These are phyloP conservation scores for Tetradesmus lagerheimii DNA, from an alignment of 139 green algal species.

Conservation along the genomic window DNA sequence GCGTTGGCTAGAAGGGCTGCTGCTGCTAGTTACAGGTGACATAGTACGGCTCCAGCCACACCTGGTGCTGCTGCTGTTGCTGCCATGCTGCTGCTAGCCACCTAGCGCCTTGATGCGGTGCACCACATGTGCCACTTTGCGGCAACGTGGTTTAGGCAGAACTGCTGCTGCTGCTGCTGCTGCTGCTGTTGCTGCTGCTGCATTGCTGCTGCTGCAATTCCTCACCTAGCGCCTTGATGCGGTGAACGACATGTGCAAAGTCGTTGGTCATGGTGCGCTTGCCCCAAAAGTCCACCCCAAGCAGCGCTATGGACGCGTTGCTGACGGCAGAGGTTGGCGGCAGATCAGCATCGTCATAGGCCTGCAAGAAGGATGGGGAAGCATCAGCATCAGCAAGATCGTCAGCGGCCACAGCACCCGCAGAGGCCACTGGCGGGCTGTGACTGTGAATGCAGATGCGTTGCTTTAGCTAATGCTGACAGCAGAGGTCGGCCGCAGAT, in stretches of 20 bases:
- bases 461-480: no score
- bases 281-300: slow-evolving; percentile 15
- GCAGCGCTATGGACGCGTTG: no score
- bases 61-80: no score
- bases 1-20: neutral
- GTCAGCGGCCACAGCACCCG: no score
- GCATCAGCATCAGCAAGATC: neutral
- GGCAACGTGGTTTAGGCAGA: no score
- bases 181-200: neutral
- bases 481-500: no score
- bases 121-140: neutral
- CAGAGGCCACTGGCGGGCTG: no score
- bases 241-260: slow-evolving; percentile 54
- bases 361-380: neutral
- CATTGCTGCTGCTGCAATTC: neutral
- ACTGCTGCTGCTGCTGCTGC: neutral
- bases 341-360: slow-evolving; percentile 24
- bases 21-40: neutral
- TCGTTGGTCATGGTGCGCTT: slow-evolving; percentile 51
- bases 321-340: neutral
- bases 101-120: neutral
- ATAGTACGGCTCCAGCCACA: no score
- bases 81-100: neutral
- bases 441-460: no score
- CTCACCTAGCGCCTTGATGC: slow-evolving; percentile 60